Conservation (phyloP, 73 alveolate genomes). For the Tetrahymena malaccensis region DNA sequence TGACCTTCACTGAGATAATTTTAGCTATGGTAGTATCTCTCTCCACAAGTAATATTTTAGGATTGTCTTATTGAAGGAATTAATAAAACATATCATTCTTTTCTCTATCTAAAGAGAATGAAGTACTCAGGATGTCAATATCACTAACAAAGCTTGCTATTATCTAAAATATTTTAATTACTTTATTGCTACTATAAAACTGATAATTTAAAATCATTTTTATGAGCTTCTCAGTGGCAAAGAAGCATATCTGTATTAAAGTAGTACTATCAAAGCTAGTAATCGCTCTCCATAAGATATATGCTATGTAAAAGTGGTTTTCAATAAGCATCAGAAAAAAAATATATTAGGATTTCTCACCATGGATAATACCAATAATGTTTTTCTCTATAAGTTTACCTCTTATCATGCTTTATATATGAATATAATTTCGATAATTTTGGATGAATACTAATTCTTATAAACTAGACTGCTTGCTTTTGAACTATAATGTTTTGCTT, state of each 20-base stretch:
- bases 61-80: neutral
- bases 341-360: neutral
- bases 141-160: neutral
- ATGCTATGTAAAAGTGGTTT: neutral
- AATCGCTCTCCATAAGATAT: neutral
- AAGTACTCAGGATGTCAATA: neutral
- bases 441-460: neutral
- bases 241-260: neutral
- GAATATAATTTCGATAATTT: neutral
- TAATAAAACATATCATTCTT: neutral
- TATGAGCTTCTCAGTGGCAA: neutral
- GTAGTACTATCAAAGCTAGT: neutral
- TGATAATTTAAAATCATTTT: neutral
- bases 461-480: neutral
- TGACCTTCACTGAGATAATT: neutral
- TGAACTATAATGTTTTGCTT: neutral
- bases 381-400: neutral
- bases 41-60: neutral
- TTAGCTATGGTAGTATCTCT: neutral
- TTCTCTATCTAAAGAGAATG: neutral
- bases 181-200: neutral
- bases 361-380: neutral
- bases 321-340: neutral
- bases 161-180: neutral
- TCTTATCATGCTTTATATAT: neutral